Percentiles rank a stretch among this genome's conserved stretches.
phyloP scores from a whole-genome alignment of 2,329 filamentous ascomycete species.

The Aspergillus sp. region DNA sequence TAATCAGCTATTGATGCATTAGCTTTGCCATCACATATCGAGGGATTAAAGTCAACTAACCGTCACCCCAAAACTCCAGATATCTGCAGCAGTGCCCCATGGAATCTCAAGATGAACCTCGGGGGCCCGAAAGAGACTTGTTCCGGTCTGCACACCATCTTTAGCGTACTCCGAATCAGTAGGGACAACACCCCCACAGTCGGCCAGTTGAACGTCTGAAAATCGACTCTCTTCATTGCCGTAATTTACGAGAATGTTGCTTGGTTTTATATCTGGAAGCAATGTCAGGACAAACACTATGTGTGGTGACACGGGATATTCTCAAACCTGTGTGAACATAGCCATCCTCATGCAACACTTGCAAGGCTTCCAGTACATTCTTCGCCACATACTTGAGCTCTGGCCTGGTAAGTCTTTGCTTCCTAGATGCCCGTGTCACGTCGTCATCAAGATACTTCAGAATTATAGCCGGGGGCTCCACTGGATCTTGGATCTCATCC shows the following conservation, averaged over 20 bases:
- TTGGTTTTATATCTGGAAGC: constrained; percentile 25
- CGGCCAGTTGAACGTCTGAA: constrained; percentile 26
- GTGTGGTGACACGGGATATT: too few relatives aligned
- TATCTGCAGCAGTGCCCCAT: constrained; percentile 30
- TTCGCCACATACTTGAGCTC: too few relatives aligned
- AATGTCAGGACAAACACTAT: too few relatives aligned
- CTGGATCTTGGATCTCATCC: too few relatives aligned
- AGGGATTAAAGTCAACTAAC: constrained; percentile 12
- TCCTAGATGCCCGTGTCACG: too few relatives aligned
- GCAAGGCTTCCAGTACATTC: too few relatives aligned
- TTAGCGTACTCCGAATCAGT: constrained; percentile 18
- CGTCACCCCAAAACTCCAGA: constrained; percentile 30
- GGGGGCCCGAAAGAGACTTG: constrained; percentile 25
- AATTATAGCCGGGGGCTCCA: too few relatives aligned
- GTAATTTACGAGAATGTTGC: constrained; percentile 28
- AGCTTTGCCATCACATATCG: not conserved
- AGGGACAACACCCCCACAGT: constrained; percentile 22
- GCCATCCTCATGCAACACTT: too few relatives aligned
- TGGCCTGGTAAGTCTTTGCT: too few relatives aligned
- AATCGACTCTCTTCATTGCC: constrained; percentile 17
- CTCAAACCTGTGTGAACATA: too few relatives aligned
- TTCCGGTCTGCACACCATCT: constrained; percentile 21
- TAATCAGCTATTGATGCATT: constrained; percentile 19
- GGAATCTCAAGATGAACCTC: constrained; percentile 26
- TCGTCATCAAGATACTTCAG: too few relatives aligned